phyloP scores from a whole-genome alignment of 2,329 filamentous ascomycete species.

The Ophiocordyceps australis region DNA sequence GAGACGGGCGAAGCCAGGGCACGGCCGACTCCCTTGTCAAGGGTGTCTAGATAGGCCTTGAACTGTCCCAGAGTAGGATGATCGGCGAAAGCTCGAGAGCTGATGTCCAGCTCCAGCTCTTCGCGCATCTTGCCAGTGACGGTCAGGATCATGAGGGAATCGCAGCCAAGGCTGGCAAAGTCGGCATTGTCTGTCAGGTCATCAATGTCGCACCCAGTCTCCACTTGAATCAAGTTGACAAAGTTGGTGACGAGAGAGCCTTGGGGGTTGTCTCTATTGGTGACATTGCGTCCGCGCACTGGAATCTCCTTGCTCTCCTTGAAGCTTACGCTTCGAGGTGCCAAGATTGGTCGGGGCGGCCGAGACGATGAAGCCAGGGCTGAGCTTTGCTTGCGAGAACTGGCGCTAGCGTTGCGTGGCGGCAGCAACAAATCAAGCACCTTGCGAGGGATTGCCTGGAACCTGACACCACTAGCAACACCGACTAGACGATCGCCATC shows the following conservation, averaged over 20 bases:
- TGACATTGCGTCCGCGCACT: too few species aligned
- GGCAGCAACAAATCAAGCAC: neutral
- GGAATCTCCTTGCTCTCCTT: neutral
- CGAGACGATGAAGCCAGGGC: neutral
- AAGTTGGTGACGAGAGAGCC: neutral
- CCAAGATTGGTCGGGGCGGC: too few species aligned
- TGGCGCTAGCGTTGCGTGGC: too few species aligned
- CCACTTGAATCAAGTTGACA: neutral
- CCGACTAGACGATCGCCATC: conserved; percentile 30
- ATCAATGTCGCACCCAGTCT: conserved; percentile 1
- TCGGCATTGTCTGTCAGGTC: conserved; percentile 1
- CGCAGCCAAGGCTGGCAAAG: conserved; percentile 1
- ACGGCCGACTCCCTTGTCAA: neutral
- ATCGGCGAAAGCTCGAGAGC: conserved; percentile 18
- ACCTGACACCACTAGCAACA: conserved; percentile 13
- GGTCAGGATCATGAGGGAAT: conserved; percentile 2
- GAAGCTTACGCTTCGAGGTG: neutral
- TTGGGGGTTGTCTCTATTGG: neutral
- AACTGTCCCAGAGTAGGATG: conserved; percentile 1
- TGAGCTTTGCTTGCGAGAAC: too few species aligned
- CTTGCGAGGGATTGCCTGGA: neutral
- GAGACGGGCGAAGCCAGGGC: neutral
- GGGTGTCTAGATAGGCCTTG: conserved; percentile 1
- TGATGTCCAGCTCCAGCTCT: conserved; percentile 6
- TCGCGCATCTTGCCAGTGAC: conserved; percentile 3